These are phyloP conservation scores for Colletotrichum acutatum DNA, from an alignment of 2,329 filamentous ascomycete genomes.

Conservation along the genomic window DNA sequence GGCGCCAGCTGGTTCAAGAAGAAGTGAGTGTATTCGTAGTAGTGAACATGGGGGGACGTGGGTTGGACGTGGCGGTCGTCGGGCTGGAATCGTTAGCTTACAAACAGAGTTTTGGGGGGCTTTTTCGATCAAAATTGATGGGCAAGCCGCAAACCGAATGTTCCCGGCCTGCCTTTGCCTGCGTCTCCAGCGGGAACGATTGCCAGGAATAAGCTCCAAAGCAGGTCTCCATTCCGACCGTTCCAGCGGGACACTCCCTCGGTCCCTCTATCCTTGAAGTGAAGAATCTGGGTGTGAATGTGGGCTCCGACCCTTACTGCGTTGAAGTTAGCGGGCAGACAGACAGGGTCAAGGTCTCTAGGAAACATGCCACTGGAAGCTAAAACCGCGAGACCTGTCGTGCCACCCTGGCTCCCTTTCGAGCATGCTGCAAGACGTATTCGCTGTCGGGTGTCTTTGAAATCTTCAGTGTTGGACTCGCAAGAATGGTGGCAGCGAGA, in stretches of 20 bases:
- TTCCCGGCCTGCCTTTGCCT: not conserved
- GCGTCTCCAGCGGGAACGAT: not conserved
- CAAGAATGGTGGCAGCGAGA: not conserved
- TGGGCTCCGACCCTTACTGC: not conserved
- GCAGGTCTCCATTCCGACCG: conserved; percentile 7
- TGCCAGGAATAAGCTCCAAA: not conserved
- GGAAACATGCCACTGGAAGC: conserved; percentile 23
- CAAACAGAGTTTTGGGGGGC: not conserved
- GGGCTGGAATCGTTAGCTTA: not conserved
- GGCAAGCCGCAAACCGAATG: conserved; percentile 13
- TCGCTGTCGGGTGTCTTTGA: not conserved
- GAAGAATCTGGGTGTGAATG: not conserved
- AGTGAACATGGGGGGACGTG: not conserved
- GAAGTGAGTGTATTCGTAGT: not conserved
- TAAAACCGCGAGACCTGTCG: conserved; percentile 23
- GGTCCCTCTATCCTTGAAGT: not conserved
- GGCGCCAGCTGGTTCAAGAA: not conserved
- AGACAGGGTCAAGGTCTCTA: not conserved
- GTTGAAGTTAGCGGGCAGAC: not conserved
- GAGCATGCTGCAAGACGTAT: not conserved
- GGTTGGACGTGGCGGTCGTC: not conserved
- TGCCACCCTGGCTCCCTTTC: conserved; percentile 7
- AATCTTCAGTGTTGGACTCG: not conserved
- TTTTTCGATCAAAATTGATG: not conserved
- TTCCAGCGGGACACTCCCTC: not conserved